Conservation (phyloP, 495 filamentous ascomycete species). For the Neurospora hispaniola region DNA sequence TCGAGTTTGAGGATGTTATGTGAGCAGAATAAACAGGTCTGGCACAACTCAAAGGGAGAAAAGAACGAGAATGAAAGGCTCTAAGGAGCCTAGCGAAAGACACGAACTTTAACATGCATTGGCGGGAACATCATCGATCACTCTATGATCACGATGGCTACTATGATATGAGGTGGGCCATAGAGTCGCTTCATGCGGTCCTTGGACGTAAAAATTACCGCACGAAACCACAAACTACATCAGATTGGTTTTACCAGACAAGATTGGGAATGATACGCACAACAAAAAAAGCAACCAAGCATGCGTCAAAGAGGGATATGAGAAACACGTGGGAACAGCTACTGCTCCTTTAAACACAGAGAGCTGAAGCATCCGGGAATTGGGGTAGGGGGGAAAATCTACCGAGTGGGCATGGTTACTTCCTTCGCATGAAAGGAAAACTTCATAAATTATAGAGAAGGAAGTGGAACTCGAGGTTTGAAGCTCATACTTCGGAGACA, state of each 20-base stretch:
- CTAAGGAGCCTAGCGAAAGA: not conserved
- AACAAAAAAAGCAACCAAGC: not conserved
- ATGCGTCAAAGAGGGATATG: not conserved
- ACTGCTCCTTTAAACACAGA: not conserved
- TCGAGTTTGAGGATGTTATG: conserved; percentile 57
- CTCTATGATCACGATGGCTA: not conserved
- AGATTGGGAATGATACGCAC: not conserved
- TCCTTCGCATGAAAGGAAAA: not conserved
- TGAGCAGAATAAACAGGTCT: conserved; percentile 1
- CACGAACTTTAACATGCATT: not conserved
- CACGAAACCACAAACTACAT: not conserved
- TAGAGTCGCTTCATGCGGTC: not conserved
- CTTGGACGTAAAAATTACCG: not conserved
- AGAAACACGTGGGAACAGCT: not conserved
- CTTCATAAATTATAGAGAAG: not conserved
- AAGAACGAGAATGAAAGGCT: not conserved
- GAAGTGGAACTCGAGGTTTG: not conserved
- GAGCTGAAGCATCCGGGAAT: not conserved
- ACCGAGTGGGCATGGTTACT: not conserved
- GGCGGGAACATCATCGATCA: not conserved
- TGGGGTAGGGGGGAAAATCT: not conserved
- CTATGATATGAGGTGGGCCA: not conserved
- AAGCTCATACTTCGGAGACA: not conserved
- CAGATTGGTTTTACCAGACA: not conserved
- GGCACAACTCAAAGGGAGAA: not conserved